These are phyloP conservation scores for Mucor irregularis DNA, from an alignment of 371 early-diverging fungal genomes.

Conservation along the genomic window DNA sequence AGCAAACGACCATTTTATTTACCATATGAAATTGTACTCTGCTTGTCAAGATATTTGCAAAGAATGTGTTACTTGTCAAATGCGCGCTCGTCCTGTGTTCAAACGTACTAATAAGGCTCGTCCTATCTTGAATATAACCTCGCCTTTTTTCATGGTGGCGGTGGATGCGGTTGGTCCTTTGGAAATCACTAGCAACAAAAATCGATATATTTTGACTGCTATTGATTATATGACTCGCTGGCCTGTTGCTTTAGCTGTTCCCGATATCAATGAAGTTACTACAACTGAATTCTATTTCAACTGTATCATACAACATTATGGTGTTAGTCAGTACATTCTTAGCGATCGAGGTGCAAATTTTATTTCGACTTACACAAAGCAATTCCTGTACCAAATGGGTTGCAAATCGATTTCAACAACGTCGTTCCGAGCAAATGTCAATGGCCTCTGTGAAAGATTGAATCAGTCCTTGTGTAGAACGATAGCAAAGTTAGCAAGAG, in stretches of 20 bases:
- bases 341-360: conserved; percentile 31
- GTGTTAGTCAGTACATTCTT: conserved; percentile 6
- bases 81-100: neutral
- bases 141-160: conserved; percentile 18
- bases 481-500: conserved; percentile 10
- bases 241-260: conserved; percentile 22
- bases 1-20: too few relatives aligned
- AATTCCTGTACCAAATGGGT: conserved; percentile 3
- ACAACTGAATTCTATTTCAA: conserved; percentile 19
- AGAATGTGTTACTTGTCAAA: conserved; percentile 11
- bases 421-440: conserved; percentile 29
- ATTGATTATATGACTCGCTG: conserved; percentile 26
- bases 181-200: neutral
- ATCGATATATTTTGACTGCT: conserved; percentile 22
- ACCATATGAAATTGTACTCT: neutral
- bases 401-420: conserved; percentile 24
- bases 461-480: conserved; percentile 17
- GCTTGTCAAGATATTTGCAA: neutral
- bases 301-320: conserved; percentile 9
- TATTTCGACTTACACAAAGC: conserved; percentile 7
- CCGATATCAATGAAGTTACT: conserved; percentile 15
- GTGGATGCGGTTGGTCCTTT: conserved; percentile 29
- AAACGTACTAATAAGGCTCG: neutral
- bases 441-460: conserved; percentile 40
- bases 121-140: neutral